Conservation (phyloP, 257 asterid species). For the Solanum pimpinellifolium region DNA sequence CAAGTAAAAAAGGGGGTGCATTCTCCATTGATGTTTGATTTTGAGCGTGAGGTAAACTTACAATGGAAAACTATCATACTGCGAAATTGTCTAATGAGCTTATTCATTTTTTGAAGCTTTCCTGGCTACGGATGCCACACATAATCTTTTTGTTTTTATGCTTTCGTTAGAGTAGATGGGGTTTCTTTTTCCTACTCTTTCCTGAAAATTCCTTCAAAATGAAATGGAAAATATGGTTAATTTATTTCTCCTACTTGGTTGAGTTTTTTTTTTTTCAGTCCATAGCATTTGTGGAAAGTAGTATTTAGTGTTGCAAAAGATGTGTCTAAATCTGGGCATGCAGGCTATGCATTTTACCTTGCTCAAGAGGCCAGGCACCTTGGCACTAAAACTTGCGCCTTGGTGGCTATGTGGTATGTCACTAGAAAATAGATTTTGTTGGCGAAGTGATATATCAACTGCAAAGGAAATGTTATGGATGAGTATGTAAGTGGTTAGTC, state of each 20-base stretch:
- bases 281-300: not conserved
- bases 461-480: not conserved
- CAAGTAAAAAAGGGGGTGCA: conserved; percentile 24
- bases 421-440: not conserved
- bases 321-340: not conserved
- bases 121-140: not conserved
- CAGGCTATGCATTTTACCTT: not conserved
- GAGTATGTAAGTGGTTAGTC: not conserved
- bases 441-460: not conserved
- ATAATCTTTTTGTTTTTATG: not conserved
- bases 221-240: not conserved
- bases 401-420: not conserved
- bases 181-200: not conserved
- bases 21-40: conserved; percentile 18
- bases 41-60: conserved; percentile 16
- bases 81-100: not conserved
- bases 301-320: not conserved
- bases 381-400: not conserved
- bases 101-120: not conserved
- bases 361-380: not conserved
- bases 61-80: conserved; percentile 23
- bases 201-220: not conserved
- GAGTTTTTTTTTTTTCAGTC: not conserved
- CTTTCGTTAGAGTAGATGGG: not conserved
- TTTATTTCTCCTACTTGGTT: not conserved